A percentile compares a stretch with the other conserved stretches of the same genome.
phyloP scores from a whole-genome alignment of 2,329 filamentous ascomycete genomes.

The Epichloe aotearoae region DNA sequence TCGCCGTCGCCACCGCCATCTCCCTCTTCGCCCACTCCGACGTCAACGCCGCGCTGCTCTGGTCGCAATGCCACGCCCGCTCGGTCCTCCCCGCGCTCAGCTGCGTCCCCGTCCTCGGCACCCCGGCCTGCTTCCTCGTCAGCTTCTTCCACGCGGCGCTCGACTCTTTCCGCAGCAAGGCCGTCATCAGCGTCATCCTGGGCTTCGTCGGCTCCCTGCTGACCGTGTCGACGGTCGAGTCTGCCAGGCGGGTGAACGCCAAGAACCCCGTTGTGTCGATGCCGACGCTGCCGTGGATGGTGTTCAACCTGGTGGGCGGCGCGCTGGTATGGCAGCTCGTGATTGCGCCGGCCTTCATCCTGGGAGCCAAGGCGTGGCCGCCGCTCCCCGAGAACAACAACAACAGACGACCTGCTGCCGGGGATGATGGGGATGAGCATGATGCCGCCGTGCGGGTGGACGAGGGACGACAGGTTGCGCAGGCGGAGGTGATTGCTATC shows the following conservation, averaged over 20 bases:
- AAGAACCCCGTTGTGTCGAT: conserved; percentile 22
- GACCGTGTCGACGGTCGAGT: conserved; percentile 36
- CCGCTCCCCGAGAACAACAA: background rate
- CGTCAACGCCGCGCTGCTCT: conserved; percentile 38
- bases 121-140: conserved; percentile 35
- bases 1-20: conserved; percentile 28
- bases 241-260: conserved; percentile 29
- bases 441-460: background rate
- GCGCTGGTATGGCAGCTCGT: conserved; percentile 38
- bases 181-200: conserved; percentile 28
- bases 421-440: background rate
- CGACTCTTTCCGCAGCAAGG: conserved; percentile 25
- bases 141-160: conserved; percentile 35
- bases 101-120: conserved; percentile 30
- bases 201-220: conserved; percentile 33
- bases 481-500: conserved; percentile 44
- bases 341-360: conserved; percentile 36
- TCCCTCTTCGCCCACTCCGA: conserved; percentile 33
- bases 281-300: conserved; percentile 30
- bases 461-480: conserved; percentile 16
- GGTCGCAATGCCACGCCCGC: conserved; percentile 38
- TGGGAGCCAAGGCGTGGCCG: conserved; percentile 24
- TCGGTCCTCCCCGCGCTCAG: conserved; percentile 31
- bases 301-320: conserved; percentile 35
- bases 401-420: conserved; percentile 1